Percentiles rank a stretch among this genome's conserved stretches.
These are phyloP conservation scores for Phaseolus lunatus DNA, from an alignment of 306 rosid genomes.

Conservation along the genomic window DNA sequence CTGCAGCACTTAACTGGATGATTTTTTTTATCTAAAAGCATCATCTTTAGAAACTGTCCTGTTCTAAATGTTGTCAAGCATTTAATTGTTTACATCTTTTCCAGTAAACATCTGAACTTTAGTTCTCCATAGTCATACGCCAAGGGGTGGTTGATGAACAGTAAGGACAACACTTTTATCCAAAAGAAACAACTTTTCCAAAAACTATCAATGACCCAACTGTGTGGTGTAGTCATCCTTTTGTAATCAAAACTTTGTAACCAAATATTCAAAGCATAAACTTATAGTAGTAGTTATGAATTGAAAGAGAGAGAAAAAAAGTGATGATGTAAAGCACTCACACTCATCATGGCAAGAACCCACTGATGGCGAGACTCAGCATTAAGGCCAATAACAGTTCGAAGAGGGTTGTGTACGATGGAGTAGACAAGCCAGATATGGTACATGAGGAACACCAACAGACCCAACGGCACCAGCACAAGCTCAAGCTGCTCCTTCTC, in stretches of 20 bases:
- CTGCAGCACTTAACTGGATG: background rate
- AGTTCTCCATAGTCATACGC: too few species aligned
- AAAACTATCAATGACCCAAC: conserved; percentile 1
- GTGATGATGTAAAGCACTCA: conserved; percentile 47
- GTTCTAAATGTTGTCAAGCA: background rate
- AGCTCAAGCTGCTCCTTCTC: conserved; percentile 57
- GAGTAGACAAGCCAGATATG: conserved; percentile 69
- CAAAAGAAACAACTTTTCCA: background rate
- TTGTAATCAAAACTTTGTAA: background rate
- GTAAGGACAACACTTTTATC: background rate
- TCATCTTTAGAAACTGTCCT: background rate
- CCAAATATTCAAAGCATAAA: conserved; percentile 2
- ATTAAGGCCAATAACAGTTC: conserved; percentile 82
- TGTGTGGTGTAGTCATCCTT: background rate
- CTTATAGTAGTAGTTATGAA: background rate
- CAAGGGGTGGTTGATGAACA: background rate
- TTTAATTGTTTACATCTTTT: background rate
- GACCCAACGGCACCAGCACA: conserved; percentile 73
- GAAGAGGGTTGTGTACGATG: conserved; percentile 53
- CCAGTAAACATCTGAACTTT: too few species aligned
- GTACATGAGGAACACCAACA: conserved; percentile 59
- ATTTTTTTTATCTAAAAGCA: background rate
- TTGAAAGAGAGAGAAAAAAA: background rate
- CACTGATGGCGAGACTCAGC: conserved; percentile 81
- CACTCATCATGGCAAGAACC: conserved; percentile 77